Percentiles rank a stretch among this genome's conserved stretches.
Conservation (phyloP, 345 rosid genomes). For the Salix purpurea region DNA sequence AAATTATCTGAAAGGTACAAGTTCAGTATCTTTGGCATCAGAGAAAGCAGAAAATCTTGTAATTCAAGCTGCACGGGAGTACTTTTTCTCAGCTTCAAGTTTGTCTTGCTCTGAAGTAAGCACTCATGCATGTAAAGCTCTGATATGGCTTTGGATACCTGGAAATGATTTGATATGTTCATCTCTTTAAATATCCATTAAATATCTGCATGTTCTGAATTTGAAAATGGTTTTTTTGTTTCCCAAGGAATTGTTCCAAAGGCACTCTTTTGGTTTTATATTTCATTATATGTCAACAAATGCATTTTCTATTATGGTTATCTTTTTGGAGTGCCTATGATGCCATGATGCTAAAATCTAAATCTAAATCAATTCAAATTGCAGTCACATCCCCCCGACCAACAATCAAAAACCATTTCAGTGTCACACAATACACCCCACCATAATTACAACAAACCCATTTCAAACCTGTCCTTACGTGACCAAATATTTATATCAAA, state of each 20-base stretch:
- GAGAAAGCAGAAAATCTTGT: constrained; percentile 93
- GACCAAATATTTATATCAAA: too few relatives aligned
- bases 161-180: neutral
- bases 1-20: constrained; percentile 86
- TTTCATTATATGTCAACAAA: neutral
- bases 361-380: neutral
- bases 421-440: too few relatives aligned
- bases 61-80: constrained; percentile 89
- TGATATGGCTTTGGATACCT: constrained; percentile 8
- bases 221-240: neutral
- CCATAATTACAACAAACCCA: too few relatives aligned
- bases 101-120: constrained; percentile 85
- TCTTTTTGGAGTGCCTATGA: neutral
- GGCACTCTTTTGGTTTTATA: neutral
- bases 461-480: too few relatives aligned
- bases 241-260: neutral
- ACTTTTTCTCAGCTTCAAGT: constrained; percentile 90
- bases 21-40: constrained; percentile 66
- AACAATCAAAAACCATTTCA: too few relatives aligned
- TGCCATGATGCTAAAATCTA: neutral
- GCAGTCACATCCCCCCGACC: too few relatives aligned
- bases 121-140: constrained; percentile 3
- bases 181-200: neutral
- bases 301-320: neutral
- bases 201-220: neutral